Evolutionary conservation across 169 alveolate genomes (phyloP).

Genomic region (Eimeria falciformis): DNA sequence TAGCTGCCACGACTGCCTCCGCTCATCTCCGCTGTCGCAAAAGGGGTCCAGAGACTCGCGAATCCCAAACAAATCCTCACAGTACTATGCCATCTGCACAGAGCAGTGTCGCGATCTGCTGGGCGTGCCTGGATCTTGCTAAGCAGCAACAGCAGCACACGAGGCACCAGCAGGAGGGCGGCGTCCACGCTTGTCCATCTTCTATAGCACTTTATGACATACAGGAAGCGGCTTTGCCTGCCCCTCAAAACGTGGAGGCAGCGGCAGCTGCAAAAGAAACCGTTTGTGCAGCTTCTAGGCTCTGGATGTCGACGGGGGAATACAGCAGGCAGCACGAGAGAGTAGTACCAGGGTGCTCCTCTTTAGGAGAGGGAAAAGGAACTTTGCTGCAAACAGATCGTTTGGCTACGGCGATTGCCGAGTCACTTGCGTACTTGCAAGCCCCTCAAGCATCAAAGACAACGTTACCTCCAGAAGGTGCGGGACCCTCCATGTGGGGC

Average conservation of each 20-base stretch:
- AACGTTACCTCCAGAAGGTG: constrained; percentile 43
- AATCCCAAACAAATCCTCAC: background rate
- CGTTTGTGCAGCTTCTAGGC: background rate
- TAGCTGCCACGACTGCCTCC: constrained; percentile 57
- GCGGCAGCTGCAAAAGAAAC: background rate
- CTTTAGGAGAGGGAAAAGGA: too few species aligned
- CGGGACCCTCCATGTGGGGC: constrained; percentile 67
- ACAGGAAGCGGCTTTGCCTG: background rate
- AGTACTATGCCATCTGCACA: background rate
- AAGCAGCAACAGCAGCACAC: constrained; percentile 43
- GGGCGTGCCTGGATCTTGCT: constrained; percentile 48
- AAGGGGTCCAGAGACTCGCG: background rate
- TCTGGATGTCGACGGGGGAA: background rate
- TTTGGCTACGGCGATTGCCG: constrained; percentile 4
- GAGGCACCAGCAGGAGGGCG: background rate
- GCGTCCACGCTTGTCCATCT: background rate
- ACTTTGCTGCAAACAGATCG: background rate
- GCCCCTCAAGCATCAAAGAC: constrained; percentile 55
- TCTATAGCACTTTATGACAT: background rate
- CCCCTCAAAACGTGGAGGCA: background rate
- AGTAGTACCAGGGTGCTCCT: too few species aligned
- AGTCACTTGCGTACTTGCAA: constrained; percentile 9
- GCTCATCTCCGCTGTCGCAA: constrained; percentile 27
- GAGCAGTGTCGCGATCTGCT: constrained; percentile 46
- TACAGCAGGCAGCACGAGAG: background rate